Conservation (phyloP, 345 rosid species). For the Citrus sp. region DNA sequence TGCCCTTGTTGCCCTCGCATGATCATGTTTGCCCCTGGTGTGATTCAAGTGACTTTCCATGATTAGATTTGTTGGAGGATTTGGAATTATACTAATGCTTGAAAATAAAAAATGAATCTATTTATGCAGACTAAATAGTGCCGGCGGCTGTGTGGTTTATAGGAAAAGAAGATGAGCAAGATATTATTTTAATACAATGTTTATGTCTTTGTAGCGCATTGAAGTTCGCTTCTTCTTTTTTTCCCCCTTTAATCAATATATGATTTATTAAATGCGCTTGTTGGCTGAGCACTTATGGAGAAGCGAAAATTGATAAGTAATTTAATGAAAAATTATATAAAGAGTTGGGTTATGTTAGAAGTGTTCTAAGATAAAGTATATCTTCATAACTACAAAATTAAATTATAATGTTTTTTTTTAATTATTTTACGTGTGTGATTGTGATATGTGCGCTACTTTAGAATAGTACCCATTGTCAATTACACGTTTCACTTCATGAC, state of each 20-base stretch:
- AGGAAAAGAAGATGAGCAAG: neutral
- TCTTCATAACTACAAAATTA: no score
- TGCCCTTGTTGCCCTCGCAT: neutral
- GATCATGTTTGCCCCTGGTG: neutral
- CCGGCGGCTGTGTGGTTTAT: neutral
- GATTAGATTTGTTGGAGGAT: neutral
- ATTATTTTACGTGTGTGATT: rapidly evolving
- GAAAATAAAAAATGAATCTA: neutral
- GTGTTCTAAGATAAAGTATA: rapidly evolving
- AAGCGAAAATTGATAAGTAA: neutral
- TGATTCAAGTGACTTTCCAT: slow-evolving; percentile 1
- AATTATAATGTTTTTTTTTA: no score
- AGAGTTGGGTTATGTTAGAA: rapidly evolving
- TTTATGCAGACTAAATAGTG: neutral
- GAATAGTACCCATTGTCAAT: no score
- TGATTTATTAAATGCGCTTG: no score
- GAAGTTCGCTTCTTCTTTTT: neutral
- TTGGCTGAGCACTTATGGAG: no score
- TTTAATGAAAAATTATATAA: no score
- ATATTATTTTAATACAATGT: no score
- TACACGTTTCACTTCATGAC: no score
- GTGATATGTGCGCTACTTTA: rapidly evolving
- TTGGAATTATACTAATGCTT: neutral
- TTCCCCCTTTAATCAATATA: neutral
- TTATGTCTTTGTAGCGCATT: neutral